A percentile compares a stretch with the other conserved stretches of the same genome.
phyloP scores from a whole-genome alignment of 495 filamentous ascomycete genomes.

The Daldinia concentrica region DNA sequence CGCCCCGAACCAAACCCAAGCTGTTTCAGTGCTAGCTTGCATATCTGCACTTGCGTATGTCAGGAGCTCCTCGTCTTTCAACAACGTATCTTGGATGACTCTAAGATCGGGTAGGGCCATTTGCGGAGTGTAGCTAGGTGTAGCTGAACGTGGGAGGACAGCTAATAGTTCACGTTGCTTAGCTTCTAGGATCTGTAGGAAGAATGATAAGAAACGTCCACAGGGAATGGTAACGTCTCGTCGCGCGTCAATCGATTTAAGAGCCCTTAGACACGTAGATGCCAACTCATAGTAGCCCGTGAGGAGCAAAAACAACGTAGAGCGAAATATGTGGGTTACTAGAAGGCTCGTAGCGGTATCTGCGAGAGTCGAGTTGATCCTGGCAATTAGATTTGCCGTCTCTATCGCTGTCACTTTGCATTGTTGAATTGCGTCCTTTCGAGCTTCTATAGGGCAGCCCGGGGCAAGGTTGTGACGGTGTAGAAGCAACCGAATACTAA shows the following conservation, averaged over 20 bases:
- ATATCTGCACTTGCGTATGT: constrained; percentile 90
- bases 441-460: constrained; percentile 68
- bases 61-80: constrained; percentile 90
- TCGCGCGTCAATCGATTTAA: constrained; percentile 70
- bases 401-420: constrained; percentile 80
- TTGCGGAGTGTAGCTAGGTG: constrained; percentile 39
- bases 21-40: constrained; percentile 79
- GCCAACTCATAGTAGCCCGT: constrained; percentile 76
- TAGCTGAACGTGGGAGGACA: constrained; percentile 45
- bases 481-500: constrained; percentile 83
- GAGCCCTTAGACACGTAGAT: constrained; percentile 74
- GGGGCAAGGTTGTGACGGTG: constrained; percentile 92
- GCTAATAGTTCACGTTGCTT: constrained; percentile 62
- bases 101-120: constrained; percentile 35
- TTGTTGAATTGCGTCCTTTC: constrained; percentile 75
- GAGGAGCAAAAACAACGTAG: constrained; percentile 80
- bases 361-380: constrained; percentile 60
- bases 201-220: constrained; percentile 85
- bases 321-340: constrained; percentile 91
- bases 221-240: constrained; percentile 80
- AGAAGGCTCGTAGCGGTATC: constrained; percentile 61
- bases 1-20: constrained; percentile 88
- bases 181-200: constrained; percentile 70
- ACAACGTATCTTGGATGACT: constrained; percentile 58
- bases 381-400: constrained; percentile 76